phyloP scores from a whole-genome alignment of 129 eudicot species.

The Centaurea solstitialis region DNA sequence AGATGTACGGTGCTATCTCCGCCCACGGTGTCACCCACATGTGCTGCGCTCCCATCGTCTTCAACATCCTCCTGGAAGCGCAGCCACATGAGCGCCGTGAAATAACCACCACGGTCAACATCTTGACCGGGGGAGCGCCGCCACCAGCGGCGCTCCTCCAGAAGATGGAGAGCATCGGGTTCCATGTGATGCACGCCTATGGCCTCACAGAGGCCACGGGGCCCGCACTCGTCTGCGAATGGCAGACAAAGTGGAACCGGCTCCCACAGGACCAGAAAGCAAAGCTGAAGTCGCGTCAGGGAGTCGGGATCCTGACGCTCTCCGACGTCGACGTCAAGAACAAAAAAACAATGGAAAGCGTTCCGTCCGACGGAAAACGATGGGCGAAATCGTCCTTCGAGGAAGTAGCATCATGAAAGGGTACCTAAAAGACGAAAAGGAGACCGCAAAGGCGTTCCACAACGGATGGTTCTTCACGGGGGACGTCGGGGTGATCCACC shows the following conservation, averaged over 20 bases:
- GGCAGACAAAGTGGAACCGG: slow-evolving; percentile 40
- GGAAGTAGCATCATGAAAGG: slow-evolving; percentile 52
- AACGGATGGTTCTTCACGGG: slow-evolving; percentile 52
- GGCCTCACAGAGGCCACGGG: slow-evolving; percentile 65
- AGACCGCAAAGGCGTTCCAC: slow-evolving; percentile 34
- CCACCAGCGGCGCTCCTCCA: slow-evolving; percentile 46
- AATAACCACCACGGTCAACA: slow-evolving; percentile 18
- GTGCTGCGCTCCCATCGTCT: slow-evolving; percentile 59
- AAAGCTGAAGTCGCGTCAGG: slow-evolving; percentile 50
- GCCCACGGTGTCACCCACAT: slow-evolving; percentile 55
- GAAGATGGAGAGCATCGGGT: slow-evolving; percentile 42
- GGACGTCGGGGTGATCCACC: slow-evolving; percentile 52
- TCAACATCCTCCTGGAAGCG: slow-evolving; percentile 50
- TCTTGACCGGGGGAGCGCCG: slow-evolving; percentile 50
- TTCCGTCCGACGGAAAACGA: slow-evolving; percentile 39
- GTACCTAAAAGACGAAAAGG: slow-evolving; percentile 50
- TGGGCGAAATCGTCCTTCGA: slow-evolving; percentile 50
- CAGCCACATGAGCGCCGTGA: slow-evolving; percentile 37
- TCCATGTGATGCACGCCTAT: slow-evolving; percentile 50
- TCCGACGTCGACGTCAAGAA: slow-evolving; percentile 44
- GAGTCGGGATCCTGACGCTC: slow-evolving; percentile 39
- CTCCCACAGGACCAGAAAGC: slow-evolving; percentile 13
- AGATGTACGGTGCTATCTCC: slow-evolving; percentile 33
- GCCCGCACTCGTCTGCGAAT: slow-evolving; percentile 52
- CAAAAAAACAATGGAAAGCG: slow-evolving; percentile 42